These are phyloP conservation scores for Nepenthes gracilis DNA, from an alignment of 148 eudicot species.

Conservation along the genomic window DNA sequence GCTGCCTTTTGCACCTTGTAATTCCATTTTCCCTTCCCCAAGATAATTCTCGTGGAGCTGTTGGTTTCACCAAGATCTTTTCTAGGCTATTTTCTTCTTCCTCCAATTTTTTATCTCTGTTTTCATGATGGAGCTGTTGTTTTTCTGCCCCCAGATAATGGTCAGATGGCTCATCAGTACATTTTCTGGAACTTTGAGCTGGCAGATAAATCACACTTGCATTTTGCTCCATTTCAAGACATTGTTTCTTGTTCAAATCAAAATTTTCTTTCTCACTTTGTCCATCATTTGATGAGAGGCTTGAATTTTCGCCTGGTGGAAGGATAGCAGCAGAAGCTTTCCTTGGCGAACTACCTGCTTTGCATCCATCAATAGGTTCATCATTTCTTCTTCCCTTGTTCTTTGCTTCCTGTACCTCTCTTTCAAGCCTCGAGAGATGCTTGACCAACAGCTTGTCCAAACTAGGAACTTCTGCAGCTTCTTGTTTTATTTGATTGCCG, in stretches of 20 bases:
- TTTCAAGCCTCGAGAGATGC: slow-evolving; percentile 62
- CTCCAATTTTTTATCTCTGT: slow-evolving; percentile 10
- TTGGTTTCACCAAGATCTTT: slow-evolving; percentile 9
- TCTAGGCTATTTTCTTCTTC: slow-evolving; percentile 3
- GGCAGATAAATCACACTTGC: not conserved
- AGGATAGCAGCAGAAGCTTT: not conserved
- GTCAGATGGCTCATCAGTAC: no score
- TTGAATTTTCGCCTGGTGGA: no score
- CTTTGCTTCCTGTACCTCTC: slow-evolving; percentile 64
- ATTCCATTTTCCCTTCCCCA: slow-evolving; percentile 10
- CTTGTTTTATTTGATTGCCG: slow-evolving; percentile 20
- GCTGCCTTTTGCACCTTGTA: slow-evolving; percentile 8
- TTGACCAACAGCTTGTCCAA: slow-evolving; percentile 59
- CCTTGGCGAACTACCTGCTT: slow-evolving; percentile 3
- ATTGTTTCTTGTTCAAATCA: slow-evolving; percentile 25
- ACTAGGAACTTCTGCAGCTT: slow-evolving; percentile 45
- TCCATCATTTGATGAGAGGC: slow-evolving; percentile 1
- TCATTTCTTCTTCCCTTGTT: slow-evolving; percentile 14
- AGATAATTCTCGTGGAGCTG: slow-evolving; percentile 1
- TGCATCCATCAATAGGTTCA: slow-evolving; percentile 2
- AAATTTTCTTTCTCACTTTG: slow-evolving; percentile 46
- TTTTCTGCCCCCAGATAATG: no score
- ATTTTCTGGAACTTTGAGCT: no score
- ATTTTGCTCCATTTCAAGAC: slow-evolving; percentile 2
- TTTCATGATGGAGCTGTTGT: not conserved